phyloP scores from a whole-genome alignment of 805 yeast genomes.

The Candida nitratophila region DNA sequence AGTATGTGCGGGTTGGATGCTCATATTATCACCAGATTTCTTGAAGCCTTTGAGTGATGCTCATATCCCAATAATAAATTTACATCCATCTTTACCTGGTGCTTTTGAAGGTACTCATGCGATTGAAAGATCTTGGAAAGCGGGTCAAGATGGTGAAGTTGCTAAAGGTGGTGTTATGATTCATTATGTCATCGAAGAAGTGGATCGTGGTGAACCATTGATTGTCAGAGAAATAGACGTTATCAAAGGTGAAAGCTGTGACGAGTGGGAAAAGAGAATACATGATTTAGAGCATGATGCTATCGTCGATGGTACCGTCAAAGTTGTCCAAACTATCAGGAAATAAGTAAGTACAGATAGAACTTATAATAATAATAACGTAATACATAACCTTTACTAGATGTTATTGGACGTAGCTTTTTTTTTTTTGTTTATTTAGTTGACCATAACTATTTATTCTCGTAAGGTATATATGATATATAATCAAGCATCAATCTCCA shows the following conservation, averaged over 20 bases:
- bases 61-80: conserved; percentile 73
- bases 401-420: too few species aligned
- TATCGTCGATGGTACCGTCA: conserved; percentile 83
- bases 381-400: too few species aligned
- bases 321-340: conserved; percentile 39
- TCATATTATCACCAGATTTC: conserved; percentile 76
- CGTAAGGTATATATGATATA: too few species aligned
- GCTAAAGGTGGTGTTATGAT: conserved; percentile 90
- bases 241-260: conserved; percentile 65
- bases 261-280: conserved; percentile 73
- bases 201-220: conserved; percentile 88
- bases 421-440: not conserved
- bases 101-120: conserved; percentile 97
- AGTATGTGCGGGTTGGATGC: conserved; percentile 99
- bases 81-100: conserved; percentile 97
- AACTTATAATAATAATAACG: too few species aligned
- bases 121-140: conserved; percentile 92
- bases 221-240: conserved; percentile 74
- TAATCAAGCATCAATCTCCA: conserved; percentile 41
- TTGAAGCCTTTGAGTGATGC: conserved; percentile 55
- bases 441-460: not conserved
- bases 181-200: conserved; percentile 93
- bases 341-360: not conserved
- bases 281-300: conserved; percentile 84
- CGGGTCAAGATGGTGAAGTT: conserved; percentile 80